Conservation (phyloP, 2,329 filamentous ascomycete species). For the Fusarium sacchari region DNA sequence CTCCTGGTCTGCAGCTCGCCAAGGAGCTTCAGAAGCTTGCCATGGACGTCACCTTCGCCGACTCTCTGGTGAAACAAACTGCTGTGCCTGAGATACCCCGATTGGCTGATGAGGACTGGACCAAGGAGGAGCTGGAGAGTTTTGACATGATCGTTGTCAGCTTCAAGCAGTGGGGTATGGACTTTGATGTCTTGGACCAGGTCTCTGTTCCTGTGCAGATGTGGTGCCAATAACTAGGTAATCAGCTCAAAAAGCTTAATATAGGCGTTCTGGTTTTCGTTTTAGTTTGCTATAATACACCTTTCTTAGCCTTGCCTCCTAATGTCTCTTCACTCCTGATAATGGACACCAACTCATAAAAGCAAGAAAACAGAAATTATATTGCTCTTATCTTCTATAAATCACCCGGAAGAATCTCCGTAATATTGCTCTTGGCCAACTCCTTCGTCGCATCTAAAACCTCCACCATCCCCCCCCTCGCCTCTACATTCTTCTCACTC, state of each 20-base stretch:
- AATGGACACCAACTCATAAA: fast-evolving
- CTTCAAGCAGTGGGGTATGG: slow-evolving; percentile 25
- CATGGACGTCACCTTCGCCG: slow-evolving; percentile 31
- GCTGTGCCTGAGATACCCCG: slow-evolving; percentile 24
- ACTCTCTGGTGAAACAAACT: slow-evolving; percentile 31
- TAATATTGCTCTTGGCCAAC: slow-evolving; percentile 40
- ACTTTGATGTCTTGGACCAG: slow-evolving; percentile 20
- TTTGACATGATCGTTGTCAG: slow-evolving; percentile 37
- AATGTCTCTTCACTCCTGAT: neutral
- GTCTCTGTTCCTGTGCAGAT: slow-evolving; percentile 22
- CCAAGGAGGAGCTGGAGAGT: slow-evolving; percentile 13
- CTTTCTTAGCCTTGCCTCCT: fast-evolving
- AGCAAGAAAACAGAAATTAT: fast-evolving
- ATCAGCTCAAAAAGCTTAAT: neutral
- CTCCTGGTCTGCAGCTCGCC: slow-evolving; percentile 27
- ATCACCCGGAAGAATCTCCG: slow-evolving; percentile 30
- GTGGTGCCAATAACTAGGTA: slow-evolving; percentile 35
- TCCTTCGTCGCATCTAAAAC: slow-evolving; percentile 34
- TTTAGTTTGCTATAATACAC: neutral
- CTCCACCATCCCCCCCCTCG: slow-evolving; percentile 22
- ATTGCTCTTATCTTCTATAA: neutral
- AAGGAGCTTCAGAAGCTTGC: slow-evolving; percentile 23
- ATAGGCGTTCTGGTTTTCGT: neutral
- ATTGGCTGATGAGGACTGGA: slow-evolving; percentile 29
- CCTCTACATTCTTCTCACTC: neutral